Base-by-base conservation (phyloP, 2,329 filamentous ascomycete species). In the Pezicula radicicola region DNA sequence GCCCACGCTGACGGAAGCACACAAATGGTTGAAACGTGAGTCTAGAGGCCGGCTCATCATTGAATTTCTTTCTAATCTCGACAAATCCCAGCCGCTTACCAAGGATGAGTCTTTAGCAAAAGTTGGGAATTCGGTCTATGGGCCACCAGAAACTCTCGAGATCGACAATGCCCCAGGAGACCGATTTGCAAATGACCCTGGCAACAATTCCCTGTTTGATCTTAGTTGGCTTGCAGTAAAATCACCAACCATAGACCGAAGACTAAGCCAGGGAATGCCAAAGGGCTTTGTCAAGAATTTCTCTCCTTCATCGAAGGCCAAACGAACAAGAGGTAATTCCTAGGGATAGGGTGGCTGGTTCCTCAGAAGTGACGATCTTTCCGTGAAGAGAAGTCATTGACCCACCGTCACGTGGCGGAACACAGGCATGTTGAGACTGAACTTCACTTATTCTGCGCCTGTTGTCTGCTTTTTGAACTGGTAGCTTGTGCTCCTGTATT, bases 1-100 rank as follows among this genome's bases (percentile, higher is more conserved):
- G 6, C 60, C 61, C 6, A 58, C 46, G 9, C 44, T 64, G 3
- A 59, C 54, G 35, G 56, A 63, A n/a, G 55, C 53, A 3, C 48
- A 64, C 28, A 33, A 52, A 5, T 65, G 55, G 53, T 64, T 61
- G 63, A 49, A 58, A 19, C 50, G 59, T 35, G 57, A 60, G 15
- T 33, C 49, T n/a, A 49, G 61, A 25, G 63, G 58, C 12, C 51
- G 53, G 42, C 49, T 56, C 1, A 56, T 63, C 6, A 54, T 59
- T 15, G 46, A 57, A 6, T 60, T 61, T 43, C 49, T 64, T 1
- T 51, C 56, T 9, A 58, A 54, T 7, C 28, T 57, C 16, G 50
- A 54, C 30, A 50, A 53, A n/a, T 50, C 51, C 25, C 54, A 44
- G 13, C 48, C 50, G 6, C 25, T 37, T 7, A 47, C 48, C 6